Base-by-base conservation (phyloP, 345 rosid genomes). In the Psidium friedrichsthalianum region DNA sequence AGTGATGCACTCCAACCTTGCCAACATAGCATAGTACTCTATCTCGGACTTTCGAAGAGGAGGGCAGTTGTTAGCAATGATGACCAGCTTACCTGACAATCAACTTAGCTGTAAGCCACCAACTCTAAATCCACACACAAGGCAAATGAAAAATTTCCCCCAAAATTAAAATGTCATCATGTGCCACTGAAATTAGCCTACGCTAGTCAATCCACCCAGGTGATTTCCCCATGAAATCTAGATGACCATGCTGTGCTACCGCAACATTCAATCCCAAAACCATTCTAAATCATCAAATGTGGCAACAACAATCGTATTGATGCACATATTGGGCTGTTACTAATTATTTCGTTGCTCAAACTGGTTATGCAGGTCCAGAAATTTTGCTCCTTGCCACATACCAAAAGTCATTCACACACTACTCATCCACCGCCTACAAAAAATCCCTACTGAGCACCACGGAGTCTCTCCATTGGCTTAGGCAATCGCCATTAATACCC, bases 11-110 rank as follows among this genome's bases (percentile, higher is more conserved):
- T 47, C 91, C 90, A 85, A 90, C 89, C 83, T 89, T 1, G 92
- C 86, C 88, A 90, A 86, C 92, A 90, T 90, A 5, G 92, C 92
- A 86, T 90, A 90, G 88, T 90, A 90, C 84, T 90, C 91, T 10
- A 90, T 90, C 90, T 90, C 91, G 20, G 92, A 90, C 86, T 90
- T 90, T 18, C 92, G 86, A 24, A 90, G 87, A 6, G 92, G 92
- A 49, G 92, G 92, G 56, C 92, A 90, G 27, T 90, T 90, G 88
- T 88, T 90, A 51, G 92, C 86, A 76, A 89, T 90, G 52, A 90
- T 87, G 21, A 90, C 40, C 69, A 90, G 83, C 87, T 90, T 90
- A 44, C 87, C 92, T 90, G 86, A 82, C 24, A 16, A n/a, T 58
- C 78, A 44, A 51, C 7, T 49, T 51, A 44, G 36, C 7, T 49